Evolutionary conservation across 176 grass and related monocot species (phyloP), one percentile per base, ranked within the genome.

Genomic region (Cymbopogon citratus): DNA sequence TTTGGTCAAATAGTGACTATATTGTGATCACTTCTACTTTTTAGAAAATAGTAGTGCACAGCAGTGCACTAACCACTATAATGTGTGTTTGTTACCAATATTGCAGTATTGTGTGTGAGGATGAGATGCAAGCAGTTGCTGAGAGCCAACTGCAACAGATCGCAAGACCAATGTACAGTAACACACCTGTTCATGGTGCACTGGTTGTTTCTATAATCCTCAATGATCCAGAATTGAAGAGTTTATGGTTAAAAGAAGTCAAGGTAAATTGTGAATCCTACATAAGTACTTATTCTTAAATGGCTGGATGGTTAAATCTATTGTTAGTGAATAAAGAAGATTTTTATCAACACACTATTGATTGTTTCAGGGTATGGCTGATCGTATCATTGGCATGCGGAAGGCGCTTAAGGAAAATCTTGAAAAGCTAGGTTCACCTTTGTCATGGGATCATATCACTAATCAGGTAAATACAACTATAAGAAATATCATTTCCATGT

Each of bases 161-260:
- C 9, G 96, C 92, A 5, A 90, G 96, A 71, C 92, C 96, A 79
- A 98, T 98, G 92, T 98, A 98, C 85, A 98, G 95, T 77, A 98
- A 95, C 38, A 92, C 96, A 83, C 92, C 96, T 74, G 67, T 98
- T 71, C 96, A 98, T 69, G 96, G 96, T 90, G 79, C 92, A 27
- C 35, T 93, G 36, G 83, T 98, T 85, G 96, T 98, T 88, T 95
- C 91, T 57, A 91, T 87, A 74, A 95, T 98, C 78, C 92, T 98
- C 23, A 83, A 82, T 84, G 90, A 98, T 73, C 92, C 92, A 67
- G 92, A 98, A 71, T 80, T 98, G 64, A 98, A 98, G 67, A 88
- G 63, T 72, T 83, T 98, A 71, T 95, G 96, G 96, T 73, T 98
- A 68, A 83, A 86, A 78, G 96, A 98, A 85, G 92, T 98, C 80